A percentile compares a stretch with the other conserved stretches of the same genome.
Evolutionary conservation across 2,329 filamentous ascomycete genomes (phyloP).

Genomic region (Fusarium hainanense): DNA sequence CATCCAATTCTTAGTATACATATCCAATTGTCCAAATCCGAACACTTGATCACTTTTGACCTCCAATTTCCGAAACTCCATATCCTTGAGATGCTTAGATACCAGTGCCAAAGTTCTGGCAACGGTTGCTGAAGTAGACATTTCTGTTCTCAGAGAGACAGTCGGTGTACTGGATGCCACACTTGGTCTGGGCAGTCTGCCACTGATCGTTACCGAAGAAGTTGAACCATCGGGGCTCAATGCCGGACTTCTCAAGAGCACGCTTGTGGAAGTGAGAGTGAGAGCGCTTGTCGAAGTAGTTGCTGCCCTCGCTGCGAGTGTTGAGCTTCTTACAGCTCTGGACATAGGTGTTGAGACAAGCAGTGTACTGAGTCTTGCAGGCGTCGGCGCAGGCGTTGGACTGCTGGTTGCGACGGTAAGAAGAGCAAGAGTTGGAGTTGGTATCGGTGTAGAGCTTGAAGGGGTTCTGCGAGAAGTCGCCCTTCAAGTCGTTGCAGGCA

Average conservation of each 20-base stretch:
- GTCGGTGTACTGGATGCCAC: slow-evolving; percentile 61
- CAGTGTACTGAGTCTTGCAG: slow-evolving; percentile 63
- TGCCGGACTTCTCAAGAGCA: slow-evolving; percentile 40
- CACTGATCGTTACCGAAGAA: slow-evolving; percentile 48
- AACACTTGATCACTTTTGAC: slow-evolving; percentile 4
- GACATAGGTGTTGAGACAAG: slow-evolving; percentile 62
- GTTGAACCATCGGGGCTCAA: slow-evolving; percentile 45
- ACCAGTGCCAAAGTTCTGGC: slow-evolving; percentile 51
- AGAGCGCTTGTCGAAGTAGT: slow-evolving; percentile 35
- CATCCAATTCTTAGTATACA: neutral
- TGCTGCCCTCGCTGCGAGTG: slow-evolving; percentile 36
- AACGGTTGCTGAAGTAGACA: slow-evolving; percentile 54
- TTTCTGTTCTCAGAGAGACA: slow-evolving; percentile 58
- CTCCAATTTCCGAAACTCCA: slow-evolving; percentile 1
- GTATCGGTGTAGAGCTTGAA: slow-evolving; percentile 65
- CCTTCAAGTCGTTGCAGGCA: slow-evolving; percentile 64
- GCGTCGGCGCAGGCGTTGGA: slow-evolving; percentile 61
- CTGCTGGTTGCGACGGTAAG: slow-evolving; percentile 54
- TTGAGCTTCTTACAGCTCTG: slow-evolving; percentile 57
- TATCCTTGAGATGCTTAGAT: slow-evolving; percentile 13
- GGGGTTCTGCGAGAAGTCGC: slow-evolving; percentile 55
- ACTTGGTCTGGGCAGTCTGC: slow-evolving; percentile 54
- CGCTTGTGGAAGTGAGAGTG: slow-evolving; percentile 43
- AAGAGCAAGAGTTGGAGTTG: slow-evolving; percentile 57
- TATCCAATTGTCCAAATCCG: neutral